Conservation (phyloP, 345 rosid genomes). For the Microthlaspi erraticum region DNA sequence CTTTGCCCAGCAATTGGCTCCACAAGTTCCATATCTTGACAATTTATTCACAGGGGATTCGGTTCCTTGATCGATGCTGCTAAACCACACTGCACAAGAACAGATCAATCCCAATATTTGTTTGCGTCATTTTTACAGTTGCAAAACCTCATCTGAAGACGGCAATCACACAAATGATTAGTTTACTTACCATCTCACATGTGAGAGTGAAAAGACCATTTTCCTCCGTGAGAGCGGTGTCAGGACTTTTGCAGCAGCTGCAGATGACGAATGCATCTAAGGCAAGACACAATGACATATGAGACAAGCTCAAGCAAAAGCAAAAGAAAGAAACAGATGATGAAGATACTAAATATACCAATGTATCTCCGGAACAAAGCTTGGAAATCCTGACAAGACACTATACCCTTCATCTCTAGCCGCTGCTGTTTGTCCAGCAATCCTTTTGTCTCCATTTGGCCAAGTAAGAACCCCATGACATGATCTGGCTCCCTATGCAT, state of each 20-base stretch:
- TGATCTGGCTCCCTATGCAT: constrained; percentile 58
- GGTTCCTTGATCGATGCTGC: constrained; percentile 27
- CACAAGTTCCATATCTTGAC: constrained; percentile 1
- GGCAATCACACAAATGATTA: constrained; percentile 1
- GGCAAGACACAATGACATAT: constrained; percentile 28
- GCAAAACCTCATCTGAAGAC: neutral
- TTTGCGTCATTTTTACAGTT: neutral
- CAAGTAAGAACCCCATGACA: constrained; percentile 53
- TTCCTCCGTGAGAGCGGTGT: constrained; percentile 51
- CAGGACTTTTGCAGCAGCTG: constrained; percentile 58
- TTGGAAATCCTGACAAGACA: constrained; percentile 52
- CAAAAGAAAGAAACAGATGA: neutral
- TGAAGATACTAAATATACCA: constrained; percentile 26
- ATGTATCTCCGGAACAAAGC: constrained; percentile 51
- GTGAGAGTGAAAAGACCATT: constrained; percentile 51
- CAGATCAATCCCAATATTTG: neutral
- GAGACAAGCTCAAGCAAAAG: constrained; percentile 12
- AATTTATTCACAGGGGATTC: constrained; percentile 19
- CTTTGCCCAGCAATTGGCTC: constrained; percentile 17
- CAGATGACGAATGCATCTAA: constrained; percentile 58
- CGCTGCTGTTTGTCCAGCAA: constrained; percentile 52
- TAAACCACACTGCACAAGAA: constrained; percentile 42
- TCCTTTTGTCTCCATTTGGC: constrained; percentile 56
- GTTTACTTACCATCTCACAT: constrained; percentile 55
- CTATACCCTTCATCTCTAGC: constrained; percentile 52